Base-by-base conservation (phyloP, 805 yeast species). In the Yarrowia sp. region DNA sequence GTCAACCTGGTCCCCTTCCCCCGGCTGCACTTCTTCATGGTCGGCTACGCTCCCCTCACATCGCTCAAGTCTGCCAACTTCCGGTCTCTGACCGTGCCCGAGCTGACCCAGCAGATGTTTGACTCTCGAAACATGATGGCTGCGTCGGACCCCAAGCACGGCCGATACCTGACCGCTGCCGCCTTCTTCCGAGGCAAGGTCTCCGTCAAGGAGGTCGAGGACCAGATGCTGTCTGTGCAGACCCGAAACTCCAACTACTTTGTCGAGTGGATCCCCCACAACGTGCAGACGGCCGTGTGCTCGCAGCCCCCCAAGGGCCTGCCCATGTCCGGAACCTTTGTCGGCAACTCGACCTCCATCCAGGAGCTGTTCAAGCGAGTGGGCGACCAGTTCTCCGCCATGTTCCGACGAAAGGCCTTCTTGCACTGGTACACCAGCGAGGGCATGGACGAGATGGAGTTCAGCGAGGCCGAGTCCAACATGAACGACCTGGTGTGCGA, bases 361-460 rank as follows among this genome's bases (percentile, higher is more conserved):
- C 96, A 89, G 78, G 96, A 90, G 75, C 79, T 91, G 71, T 91
- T 91, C 78, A 84, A 85, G 77, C 86, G 97, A 77, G 87, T 89
- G 63, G 93, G 93, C 66, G 90, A 83, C 70, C 97, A 91, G 77
- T 91, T 91, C 77, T 80, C 86, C 68, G 92, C 91, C 65, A 91
- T 91, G 97, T 91, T 88, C 77, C 84, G 89, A 74, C 89, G 94
- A 79, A 88, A 87, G 76, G 97, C 97, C 66, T 91, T 91, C 84
- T 85, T 91, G 78, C 97, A 91, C 77, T 91, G 97, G 97, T 91
- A 90, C 78, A 88, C 94, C 9, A 82, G 86, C 68, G 97, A 91
- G 77, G 97, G 97, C 79, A 91, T 91, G 97, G 97, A 91, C 72
- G 96, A 87, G 78, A 81, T 86, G 80, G 97, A 91, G 78, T 91